Evolutionary conservation across 2,329 filamentous ascomycete species (phyloP).

Genomic region (Calonectria ilicicola): DNA sequence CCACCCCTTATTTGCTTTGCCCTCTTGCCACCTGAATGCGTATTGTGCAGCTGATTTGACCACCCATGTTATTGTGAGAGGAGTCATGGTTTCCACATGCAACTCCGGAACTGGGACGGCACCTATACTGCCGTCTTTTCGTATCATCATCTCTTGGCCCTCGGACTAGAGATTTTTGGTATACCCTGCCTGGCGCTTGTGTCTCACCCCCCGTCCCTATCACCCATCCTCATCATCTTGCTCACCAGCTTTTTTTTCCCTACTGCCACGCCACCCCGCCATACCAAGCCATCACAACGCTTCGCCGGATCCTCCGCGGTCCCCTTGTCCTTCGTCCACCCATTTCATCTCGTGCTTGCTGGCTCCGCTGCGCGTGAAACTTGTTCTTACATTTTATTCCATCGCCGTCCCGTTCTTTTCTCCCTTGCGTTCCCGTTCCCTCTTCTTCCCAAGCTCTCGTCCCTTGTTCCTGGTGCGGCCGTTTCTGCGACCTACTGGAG

Average conservation of each 20-base stretch:
- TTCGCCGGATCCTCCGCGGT: constrained; percentile 11
- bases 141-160: not conserved
- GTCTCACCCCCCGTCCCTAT: not conserved
- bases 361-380: constrained; percentile 11
- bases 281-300: constrained; percentile 3
- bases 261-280: constrained; percentile 15
- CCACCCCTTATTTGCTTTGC: not conserved
- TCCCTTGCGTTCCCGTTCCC: constrained; percentile 11
- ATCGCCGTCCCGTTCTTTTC: constrained; percentile 1
- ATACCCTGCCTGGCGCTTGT: constrained; percentile 12
- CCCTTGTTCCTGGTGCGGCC: constrained; percentile 41
- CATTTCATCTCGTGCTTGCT: constrained; percentile 12
- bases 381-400: not conserved
- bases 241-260: not conserved
- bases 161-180: not conserved
- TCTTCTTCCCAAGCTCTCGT: constrained; percentile 21
- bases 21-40: not conserved
- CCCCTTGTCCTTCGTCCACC: constrained; percentile 8
- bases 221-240: constrained; percentile 5
- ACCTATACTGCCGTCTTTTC: not conserved
- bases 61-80: not conserved
- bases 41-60: not conserved
- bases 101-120: not conserved
- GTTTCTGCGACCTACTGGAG: constrained; percentile 46
- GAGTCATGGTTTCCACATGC: constrained; percentile 7